phyloP scores from a whole-genome alignment of 2,329 filamentous ascomycete species.

The Cercospora sp. region DNA sequence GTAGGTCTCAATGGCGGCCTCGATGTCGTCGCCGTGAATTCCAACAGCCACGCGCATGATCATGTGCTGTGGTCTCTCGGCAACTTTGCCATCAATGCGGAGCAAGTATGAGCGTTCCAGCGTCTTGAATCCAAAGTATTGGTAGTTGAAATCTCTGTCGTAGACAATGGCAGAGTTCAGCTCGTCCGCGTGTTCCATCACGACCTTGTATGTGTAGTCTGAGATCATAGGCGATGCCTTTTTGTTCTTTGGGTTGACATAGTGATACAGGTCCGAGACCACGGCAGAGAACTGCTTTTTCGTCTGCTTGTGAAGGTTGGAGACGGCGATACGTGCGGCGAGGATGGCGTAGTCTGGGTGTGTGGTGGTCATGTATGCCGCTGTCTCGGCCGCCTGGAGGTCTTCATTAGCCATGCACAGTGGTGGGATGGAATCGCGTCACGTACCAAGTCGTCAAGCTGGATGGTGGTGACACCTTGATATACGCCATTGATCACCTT shows the following conservation, averaged over 20 bases:
- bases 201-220: constrained; percentile 81
- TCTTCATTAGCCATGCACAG: constrained; percentile 3
- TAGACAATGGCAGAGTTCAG: constrained; percentile 99
- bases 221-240: constrained; percentile 91
- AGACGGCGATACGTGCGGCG: constrained; percentile 95
- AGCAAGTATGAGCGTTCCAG: constrained; percentile 96
- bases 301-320: constrained; percentile 99
- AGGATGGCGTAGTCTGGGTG: constrained; percentile 99
- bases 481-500: constrained; percentile 99
- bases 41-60: constrained; percentile 99
- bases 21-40: constrained; percentile 92
- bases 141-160: constrained; percentile 99
- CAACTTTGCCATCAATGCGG: constrained; percentile 92
- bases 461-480: constrained; percentile 92
- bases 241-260: constrained; percentile 90
- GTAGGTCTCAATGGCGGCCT: constrained; percentile 95
- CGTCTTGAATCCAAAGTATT: constrained; percentile 99
- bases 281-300: constrained; percentile 99
- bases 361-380: constrained; percentile 99
- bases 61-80: constrained; percentile 97
- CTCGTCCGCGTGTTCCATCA: constrained; percentile 95
- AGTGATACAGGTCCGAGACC: constrained; percentile 88
- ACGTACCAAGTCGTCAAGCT: constrained; percentile 93
- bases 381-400: constrained; percentile 88
- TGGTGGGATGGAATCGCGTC: constrained; percentile 13